Base-by-base conservation (phyloP, 2,329 filamentous ascomycete genomes). In the Arachnopeziza araneosa region DNA sequence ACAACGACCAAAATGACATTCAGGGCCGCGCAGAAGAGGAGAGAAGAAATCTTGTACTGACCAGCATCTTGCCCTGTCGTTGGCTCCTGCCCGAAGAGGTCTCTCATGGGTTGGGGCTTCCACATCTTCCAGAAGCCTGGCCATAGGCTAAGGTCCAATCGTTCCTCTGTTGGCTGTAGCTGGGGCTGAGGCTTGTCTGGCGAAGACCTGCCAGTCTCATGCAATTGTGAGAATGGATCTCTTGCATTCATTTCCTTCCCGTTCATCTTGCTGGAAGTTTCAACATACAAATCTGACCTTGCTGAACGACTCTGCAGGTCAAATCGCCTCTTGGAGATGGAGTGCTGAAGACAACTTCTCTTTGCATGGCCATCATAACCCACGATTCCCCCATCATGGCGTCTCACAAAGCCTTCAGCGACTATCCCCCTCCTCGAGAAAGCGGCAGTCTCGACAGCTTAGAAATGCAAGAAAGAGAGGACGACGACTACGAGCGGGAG, bases 391-490 rank as follows among this genome's bases (percentile, higher is more conserved):
- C 6, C 36, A 44, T 44, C 12, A 69, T 70, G 68, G 56, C 54
- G 56, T 55, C 54, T 21, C 65, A 61, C 59, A 60, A 54, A 23
- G 57, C 66, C 14, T 66, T 64, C 56, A 60, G 55, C 24, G 63
- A 69, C 51, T 50, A 65, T 23, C 44, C 48, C 1, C 60, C 57
- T 12, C 61, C 59, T 7, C 32, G 53, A 17, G 57, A 59, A 7
- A 64, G 58, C 54, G 55, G 61, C 48, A 64, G 63, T 14, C n/a
- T 66, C 30, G 58, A 71, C 7, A 59, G 67, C 51, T 60, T 71
- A 2, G 69, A 72, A 53, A 67, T 70, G 63, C 64, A 67, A 50
- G 67, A 68, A 44, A 59, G 63, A 53, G 64, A n/a, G n/a, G n/a
- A 69, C 32, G 63, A 67, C 24, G 54, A 59, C 1, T 55, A 54